Evolutionary conservation across 106 monocot genomes (phyloP), one percentile per base, ranked within the genome.

Genomic region (Dendrobium nobile): DNA sequence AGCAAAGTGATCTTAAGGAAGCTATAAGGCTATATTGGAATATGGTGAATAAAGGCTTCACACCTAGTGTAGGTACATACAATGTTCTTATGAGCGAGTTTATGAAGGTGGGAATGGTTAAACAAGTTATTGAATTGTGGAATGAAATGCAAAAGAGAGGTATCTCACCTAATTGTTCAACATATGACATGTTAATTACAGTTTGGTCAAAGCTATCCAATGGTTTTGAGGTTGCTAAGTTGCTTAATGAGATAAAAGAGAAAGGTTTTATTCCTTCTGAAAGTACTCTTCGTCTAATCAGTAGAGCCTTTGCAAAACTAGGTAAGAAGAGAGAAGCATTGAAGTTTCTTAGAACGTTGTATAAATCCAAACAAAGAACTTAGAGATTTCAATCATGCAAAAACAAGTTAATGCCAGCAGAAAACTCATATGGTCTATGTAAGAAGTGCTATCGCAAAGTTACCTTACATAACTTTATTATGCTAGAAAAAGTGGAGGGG

Each of bases 11-110:
- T 78, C 93, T 88, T 79, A 90, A 88, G 80, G 91, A 99, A 79
- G 86, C 86, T 27, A 77, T 95, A 47, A 91, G 84, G 76, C 43
- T 93, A 16, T 99, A 95, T 82, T 90, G 89, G 77, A 94, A 95
- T 65, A 99, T 95, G 99, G 90, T 99, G 72, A 87, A 79, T 33
- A 91, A 86, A 81, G 95, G 95, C 17, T 95, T 90, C 79, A 54
- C 85, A 77, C 99, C 95, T 40, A 86, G 82, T 79, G 55, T 90
- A 31, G 86, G 99, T 59, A 95, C 95, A 47, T 99, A 91, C 72
- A 99, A 99, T 88, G 83, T 87, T 37, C 89, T 99, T 74, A 99
- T 99, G 41, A 82, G 81, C 80, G 89, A 82, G 81, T 99, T 99
- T 87, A 84, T 87, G 16, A 93, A 86, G 84, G 87, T 77, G 20